phyloP scores from a whole-genome alignment of 2,329 filamentous ascomycete species.

The Pseudogymnoascus verrucosus region DNA sequence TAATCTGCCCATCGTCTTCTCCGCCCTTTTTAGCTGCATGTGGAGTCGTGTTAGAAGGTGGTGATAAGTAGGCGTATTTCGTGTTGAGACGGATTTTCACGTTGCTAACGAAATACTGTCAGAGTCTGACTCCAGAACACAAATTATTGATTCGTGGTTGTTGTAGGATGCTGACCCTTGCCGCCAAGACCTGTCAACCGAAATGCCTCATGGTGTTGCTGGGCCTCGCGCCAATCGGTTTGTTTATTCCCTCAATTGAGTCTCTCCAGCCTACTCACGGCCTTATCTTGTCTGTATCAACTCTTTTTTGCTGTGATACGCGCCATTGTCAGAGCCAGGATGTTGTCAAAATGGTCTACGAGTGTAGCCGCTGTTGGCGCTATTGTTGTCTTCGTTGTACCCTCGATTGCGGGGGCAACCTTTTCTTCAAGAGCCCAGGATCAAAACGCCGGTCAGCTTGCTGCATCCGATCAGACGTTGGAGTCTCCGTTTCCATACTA shows the following conservation, averaged over 20 bases:
- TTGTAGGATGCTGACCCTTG: too few relatives aligned
- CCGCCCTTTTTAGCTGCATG: too few relatives aligned
- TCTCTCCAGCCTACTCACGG: not conserved
- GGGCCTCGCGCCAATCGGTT: not conserved
- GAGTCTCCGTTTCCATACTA: slow-evolving; percentile 29
- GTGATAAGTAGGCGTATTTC: too few relatives aligned
- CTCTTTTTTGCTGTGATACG: not conserved
- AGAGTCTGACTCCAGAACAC: too few relatives aligned
- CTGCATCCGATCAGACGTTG: slow-evolving; percentile 28
- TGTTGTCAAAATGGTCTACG: slow-evolving; percentile 2
- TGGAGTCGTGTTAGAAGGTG: too few relatives aligned
- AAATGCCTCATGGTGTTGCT: too few relatives aligned
- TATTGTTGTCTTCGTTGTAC: not conserved
- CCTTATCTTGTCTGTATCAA: not conserved
- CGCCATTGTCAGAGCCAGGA: not conserved
- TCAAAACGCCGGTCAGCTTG: slow-evolving; percentile 18
- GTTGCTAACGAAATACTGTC: too few relatives aligned
- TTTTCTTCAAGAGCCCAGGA: not conserved
- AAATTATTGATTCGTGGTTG: too few relatives aligned
- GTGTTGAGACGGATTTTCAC: too few relatives aligned
- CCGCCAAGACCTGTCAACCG: too few relatives aligned
- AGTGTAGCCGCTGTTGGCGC: not conserved
- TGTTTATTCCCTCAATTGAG: not conserved
- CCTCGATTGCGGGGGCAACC: not conserved
- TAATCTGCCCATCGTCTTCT: too few relatives aligned